Base-by-base conservation (phyloP, 169 alveolate species). In the Plasmodium billcollinsi region DNA sequence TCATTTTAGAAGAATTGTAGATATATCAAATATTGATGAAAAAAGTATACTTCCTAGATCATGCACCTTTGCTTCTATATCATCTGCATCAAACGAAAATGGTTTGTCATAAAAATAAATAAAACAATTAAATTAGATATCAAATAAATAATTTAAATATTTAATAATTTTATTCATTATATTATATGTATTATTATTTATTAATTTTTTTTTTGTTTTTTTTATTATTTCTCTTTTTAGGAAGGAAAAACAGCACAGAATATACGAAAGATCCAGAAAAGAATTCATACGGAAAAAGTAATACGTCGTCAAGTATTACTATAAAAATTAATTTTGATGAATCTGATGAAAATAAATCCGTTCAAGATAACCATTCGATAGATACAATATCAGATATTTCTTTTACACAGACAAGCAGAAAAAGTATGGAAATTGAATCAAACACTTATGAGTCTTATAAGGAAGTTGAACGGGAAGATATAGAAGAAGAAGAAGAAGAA, bases 1-100 rank as follows among this genome's bases (percentile, higher is more conserved):
- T 2, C 89, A 76, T 72, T 76, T 29, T 43, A 76, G 89, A 43
- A 63, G 89, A 63, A 66, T 76, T 26, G 89, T 76, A 45, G 89
- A 76, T 21, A 58, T 63, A 5, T 45, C 75, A 21, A 45, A 45
- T 58, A 76, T 15, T 49, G 76, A 76, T 8, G 69, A 76, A 33
- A 63, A 18, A 45, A 50, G 66, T 15, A 49, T 29, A 39, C 15
- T 76, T 24, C 59, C 69, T 20, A 20, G 2, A 24, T 49, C 73
- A 29, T 76, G 76, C 63, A 29, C 71, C 7, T 76, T 43, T 39
- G 61, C 47, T n/a, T 76, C 61, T 5, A 18, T 54, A 6, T 47
- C 70, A 29, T 75, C 78, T 52, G 43, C 62, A 52, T 43, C 15
- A 21, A 70, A 65, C 24, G 89, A 47, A 4, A 8, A 5, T 3